Base-by-base conservation (phyloP, 352 stramenopile species). In the Elongisporangium undulatum region DNA sequence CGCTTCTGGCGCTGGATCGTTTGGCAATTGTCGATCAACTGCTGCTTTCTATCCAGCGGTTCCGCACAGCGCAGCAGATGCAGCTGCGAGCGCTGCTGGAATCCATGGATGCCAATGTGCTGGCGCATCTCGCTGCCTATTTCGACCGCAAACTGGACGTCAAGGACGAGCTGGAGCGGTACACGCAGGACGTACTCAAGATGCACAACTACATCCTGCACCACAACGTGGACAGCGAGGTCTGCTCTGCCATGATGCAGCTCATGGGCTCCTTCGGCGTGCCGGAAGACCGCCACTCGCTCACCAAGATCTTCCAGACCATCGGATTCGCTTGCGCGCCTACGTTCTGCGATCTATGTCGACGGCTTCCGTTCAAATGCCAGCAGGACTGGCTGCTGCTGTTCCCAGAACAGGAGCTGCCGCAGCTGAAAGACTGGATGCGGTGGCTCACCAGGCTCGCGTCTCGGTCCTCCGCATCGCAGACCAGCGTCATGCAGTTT, bases 71-170 rank as follows among this genome's bases (percentile, higher is more conserved):
- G 6, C 77, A 89, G 58, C 64, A 80, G 53, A 19, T 61, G 0
- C 72, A 84, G 23, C 61, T 89, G 16, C 52, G 65, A 1, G 51
- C 55, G 16, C 61, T 74, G 0, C 55, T 90, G 16, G 26, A 41
- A 3, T 54, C 59, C 2, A 70, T 82, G 56, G 49, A 67, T 22
- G 53, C 58, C 0, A 56, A 39, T 17, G 64, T 76, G 6, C 55
- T 76, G 5, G 53, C 59, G 21, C 72, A 79, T 49, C 60, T 86
- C 8, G 59, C 61, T 12, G 64, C 59, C 12, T 67, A 76, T 61
- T 90, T 87, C 45, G 78, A 85, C 52, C 74, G 74, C 26, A 76
- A 77, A 41, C 71, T 87, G 22, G 77, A 87, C 53, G 75, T 85
- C 7, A 73, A 67, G 4, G 69, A 80, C 51, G 75, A 90, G n/a